phyloP scores from a whole-genome alignment of 2,329 filamentous ascomycete species.

The Sporothrix curviconia region DNA sequence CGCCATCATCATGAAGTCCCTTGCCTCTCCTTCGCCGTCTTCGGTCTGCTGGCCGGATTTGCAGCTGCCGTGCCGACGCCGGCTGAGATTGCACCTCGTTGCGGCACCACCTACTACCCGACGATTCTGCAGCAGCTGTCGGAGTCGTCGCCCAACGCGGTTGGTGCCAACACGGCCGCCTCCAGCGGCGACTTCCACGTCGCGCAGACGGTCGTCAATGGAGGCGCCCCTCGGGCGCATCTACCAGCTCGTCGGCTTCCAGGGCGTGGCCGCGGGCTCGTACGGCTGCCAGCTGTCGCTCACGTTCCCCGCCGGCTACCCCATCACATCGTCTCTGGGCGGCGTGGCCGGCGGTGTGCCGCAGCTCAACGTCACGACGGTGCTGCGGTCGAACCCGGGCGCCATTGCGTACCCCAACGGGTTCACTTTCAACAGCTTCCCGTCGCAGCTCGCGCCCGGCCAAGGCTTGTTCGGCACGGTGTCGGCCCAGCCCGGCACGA shows the following conservation, averaged over 20 bases:
- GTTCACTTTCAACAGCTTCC: constrained; percentile 3
- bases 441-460: neutral
- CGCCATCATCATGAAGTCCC: constrained; percentile 6
- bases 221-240: constrained; percentile 2
- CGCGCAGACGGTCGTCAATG: neutral
- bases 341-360: neutral
- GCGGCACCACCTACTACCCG: constrained; percentile 16
- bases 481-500: neutral
- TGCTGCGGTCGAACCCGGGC: constrained; percentile 5
- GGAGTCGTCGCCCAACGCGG: constrained; percentile 8
- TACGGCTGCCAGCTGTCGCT: constrained; percentile 14
- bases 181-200: constrained; percentile 12
- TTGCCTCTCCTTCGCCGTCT: neutral
- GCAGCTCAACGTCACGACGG: constrained; percentile 13
- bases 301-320: constrained; percentile 8
- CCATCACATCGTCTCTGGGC: constrained; percentile 1
- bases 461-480: constrained; percentile 14
- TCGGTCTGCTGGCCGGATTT: constrained; percentile 3
- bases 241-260: constrained; percentile 17
- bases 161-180: constrained; percentile 9
- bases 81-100: constrained; percentile 9
- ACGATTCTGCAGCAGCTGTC: constrained; percentile 16
- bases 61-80: constrained; percentile 10
- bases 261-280: constrained; percentile 9
- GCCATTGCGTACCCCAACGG: constrained; percentile 11